Evolutionary conservation across 768 basidiomycete species (phyloP).

Genomic region (Mycena galopus): DNA sequence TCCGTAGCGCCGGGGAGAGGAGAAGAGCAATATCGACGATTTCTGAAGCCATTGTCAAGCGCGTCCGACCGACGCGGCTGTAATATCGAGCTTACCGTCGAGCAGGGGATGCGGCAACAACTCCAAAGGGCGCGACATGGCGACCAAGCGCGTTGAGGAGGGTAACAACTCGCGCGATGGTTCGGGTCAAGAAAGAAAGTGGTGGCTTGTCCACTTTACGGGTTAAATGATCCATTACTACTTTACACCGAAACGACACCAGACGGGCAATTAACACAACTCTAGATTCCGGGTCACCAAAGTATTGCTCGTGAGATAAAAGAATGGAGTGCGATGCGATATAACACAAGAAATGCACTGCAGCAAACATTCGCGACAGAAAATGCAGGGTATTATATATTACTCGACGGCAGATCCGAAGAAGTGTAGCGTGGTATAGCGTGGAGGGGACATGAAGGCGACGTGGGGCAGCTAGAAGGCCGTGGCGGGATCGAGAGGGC

Average conservation of each 20-base stretch:
- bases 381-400: conserved; percentile 40
- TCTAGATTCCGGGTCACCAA: conserved; percentile 15
- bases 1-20: conserved; percentile 36
- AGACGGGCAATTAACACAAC: conserved; percentile 21
- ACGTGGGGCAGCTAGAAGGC: conserved; percentile 57
- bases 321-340: conserved; percentile 33
- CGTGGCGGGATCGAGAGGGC: conserved; percentile 72
- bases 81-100: conserved; percentile 37
- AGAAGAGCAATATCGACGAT: conserved; percentile 32
- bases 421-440: conserved; percentile 39
- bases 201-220: background rate
- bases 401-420: conserved; percentile 35
- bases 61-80: background rate
- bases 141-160: conserved; percentile 6
- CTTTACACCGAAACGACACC: background rate
- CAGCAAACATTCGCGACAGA: conserved; percentile 28
- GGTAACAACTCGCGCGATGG: background rate
- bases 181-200: background rate
- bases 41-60: conserved; percentile 24
- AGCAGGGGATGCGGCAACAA: conserved; percentile 39
- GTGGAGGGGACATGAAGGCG: conserved; percentile 30
- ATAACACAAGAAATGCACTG: conserved; percentile 27
- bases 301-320: conserved; percentile 28
- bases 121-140: conserved; percentile 35
- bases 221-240: background rate